Evolutionary conservation across 106 monocot species (phyloP), one percentile per base, ranked within the genome.

Genomic region (Platanthera zijinensis): DNA sequence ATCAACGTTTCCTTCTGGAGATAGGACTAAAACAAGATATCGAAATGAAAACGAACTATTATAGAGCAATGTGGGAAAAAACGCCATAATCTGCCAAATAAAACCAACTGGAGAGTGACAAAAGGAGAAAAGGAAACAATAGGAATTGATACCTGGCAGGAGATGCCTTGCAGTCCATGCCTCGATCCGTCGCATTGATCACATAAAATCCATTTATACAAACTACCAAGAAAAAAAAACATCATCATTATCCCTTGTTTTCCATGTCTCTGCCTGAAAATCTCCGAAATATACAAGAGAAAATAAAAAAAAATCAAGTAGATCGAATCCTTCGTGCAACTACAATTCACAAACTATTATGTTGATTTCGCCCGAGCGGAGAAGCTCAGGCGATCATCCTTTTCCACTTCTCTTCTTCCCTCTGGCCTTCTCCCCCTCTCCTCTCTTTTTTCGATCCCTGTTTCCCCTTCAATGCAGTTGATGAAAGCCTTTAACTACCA

Each of bases 171-270:
- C 59, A 61, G 18, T 61, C 18, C 59, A 61, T 61, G 19, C 59
- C 59, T 61, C 59, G 59, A 61, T 61, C 59, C 59, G 59, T 61
- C 59, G 59, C 59, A 61, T 61, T 61, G 59, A 61, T 61, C 59
- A 61, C 59, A 61, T 61, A 61, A 61, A 19, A 61, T 61, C 18
- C 21, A 61, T 61, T 21, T 61, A 61, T 61, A n/a, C 59, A 5
- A 61, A 21, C 59, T 61, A 61, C 7, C 6, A 56, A 56, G 12
- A 12, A 11, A 12, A 54, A 61, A 18, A 61, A n/a, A 5, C 59
- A 21, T n/a, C 59, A 21, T 6, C 59, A 61, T 19, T 3, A 1
- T 39, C 39, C 39, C 39, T 39, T 39, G 39, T 3, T 39, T 39
- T 39, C 39, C 39, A 39, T 39, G 39, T 61, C 59, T 8, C 59